Conservation (phyloP, 2,329 filamentous ascomycete genomes). For the Amphichorda felina region DNA sequence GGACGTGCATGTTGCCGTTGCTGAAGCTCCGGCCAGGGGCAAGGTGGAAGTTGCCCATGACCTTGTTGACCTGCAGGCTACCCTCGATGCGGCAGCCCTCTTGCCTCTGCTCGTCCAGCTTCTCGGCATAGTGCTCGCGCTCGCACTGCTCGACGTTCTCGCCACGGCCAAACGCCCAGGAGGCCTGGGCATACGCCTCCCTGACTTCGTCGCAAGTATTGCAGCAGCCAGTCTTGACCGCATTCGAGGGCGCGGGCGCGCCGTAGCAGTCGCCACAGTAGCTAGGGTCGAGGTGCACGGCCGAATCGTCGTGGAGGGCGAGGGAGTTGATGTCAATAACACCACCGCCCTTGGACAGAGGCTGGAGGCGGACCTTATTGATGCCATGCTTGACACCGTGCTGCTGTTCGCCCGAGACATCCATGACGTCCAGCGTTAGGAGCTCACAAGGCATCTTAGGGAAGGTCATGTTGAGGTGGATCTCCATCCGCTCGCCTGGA, state of each 20-base stretch:
- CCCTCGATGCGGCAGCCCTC: conserved; percentile 96
- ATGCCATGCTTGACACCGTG: conserved; percentile 88
- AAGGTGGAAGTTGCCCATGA: conserved; percentile 97
- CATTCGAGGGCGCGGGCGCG: conserved; percentile 59
- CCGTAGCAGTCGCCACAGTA: conserved; percentile 96
- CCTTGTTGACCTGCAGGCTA: conserved; percentile 89
- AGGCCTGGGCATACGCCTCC: conserved; percentile 79
- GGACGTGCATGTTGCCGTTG: conserved; percentile 92
- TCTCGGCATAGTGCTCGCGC: conserved; percentile 86
- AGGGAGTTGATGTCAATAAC: conserved; percentile 61
- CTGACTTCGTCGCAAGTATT: conserved; percentile 95
- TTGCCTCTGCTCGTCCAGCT: conserved; percentile 72
- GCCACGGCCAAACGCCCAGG: conserved; percentile 90
- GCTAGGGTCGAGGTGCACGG: conserved; percentile 71
- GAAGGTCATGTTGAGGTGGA: conserved; percentile 94
- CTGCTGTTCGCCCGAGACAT: conserved; percentile 94
- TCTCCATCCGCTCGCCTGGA: conserved; percentile 93
- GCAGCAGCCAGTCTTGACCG: conserved; percentile 78
- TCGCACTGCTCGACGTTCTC: conserved; percentile 91
- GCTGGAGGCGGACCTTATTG: conserved; percentile 73
- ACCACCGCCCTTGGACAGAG: conserved; percentile 60
- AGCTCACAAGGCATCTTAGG: conserved; percentile 90
- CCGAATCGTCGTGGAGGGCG: conserved; percentile 52
- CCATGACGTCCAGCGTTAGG: conserved; percentile 95
- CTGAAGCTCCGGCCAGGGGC: conserved; percentile 93